phyloP scores from a whole-genome alignment of 352 stramenopile species.

The Globisporangium spinosum region DNA sequence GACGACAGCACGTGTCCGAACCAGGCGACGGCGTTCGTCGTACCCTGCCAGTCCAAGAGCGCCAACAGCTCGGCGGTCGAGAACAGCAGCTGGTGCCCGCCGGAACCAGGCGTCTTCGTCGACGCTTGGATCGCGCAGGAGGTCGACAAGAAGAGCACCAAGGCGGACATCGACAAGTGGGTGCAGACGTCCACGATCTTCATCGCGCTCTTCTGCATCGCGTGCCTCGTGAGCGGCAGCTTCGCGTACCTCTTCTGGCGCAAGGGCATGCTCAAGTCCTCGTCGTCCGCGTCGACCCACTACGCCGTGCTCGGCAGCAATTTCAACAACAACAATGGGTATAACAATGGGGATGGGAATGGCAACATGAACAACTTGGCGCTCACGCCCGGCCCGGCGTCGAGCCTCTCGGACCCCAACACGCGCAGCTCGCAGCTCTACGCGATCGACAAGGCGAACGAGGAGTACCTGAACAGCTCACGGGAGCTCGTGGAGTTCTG shows the following conservation, averaged over 20 bases:
- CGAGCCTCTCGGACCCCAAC: slow-evolving; percentile 1
- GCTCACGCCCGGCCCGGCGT: neutral
- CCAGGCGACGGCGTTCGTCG: slow-evolving; percentile 36
- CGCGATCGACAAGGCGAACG: slow-evolving; percentile 14
- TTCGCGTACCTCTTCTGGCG: slow-evolving; percentile 13
- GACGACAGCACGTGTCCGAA: slow-evolving; percentile 26
- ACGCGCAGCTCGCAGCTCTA: slow-evolving; percentile 10
- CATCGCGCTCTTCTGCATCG: slow-evolving; percentile 15
- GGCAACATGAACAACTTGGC: slow-evolving; percentile 2
- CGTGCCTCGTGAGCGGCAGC: slow-evolving; percentile 9
- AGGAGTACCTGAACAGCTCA: slow-evolving; percentile 18
- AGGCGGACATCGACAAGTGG: slow-evolving; percentile 12
- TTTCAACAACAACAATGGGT: neutral
- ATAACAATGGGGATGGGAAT: neutral
- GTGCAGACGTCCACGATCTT: slow-evolving; percentile 15
- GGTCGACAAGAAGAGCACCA: neutral
- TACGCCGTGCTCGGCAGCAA: slow-evolving; percentile 12
- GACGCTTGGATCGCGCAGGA: slow-evolving; percentile 34
- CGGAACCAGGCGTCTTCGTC: slow-evolving; percentile 27
- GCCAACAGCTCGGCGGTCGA: neutral
- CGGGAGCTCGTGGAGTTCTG: slow-evolving; percentile 37
- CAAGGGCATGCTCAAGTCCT: neutral
- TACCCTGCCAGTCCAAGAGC: slow-evolving; percentile 30
- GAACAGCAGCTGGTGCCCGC: slow-evolving; percentile 32
- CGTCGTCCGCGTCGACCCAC: neutral